Evolutionary conservation across 2,329 filamentous ascomycete species (phyloP), one percentile per base, ranked within the genome.

Genomic region (Cadophora luteo-olivacea): DNA sequence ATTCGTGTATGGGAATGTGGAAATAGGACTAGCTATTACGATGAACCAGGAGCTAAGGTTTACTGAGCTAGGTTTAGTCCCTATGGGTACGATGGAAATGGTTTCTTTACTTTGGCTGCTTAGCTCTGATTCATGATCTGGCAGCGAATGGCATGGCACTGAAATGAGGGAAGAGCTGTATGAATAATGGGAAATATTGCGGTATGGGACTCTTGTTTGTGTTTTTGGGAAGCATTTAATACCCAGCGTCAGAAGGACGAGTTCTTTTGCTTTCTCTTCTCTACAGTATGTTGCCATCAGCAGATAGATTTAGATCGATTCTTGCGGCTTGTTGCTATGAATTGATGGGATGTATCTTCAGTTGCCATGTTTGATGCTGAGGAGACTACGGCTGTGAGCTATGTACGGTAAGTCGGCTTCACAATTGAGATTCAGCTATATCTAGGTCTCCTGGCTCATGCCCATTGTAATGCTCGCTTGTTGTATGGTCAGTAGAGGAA

Each of bases 181-280:
- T 48, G 22, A 48, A 33, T 48, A 62, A 29, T 33, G 38, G 38
- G 45, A 41, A 32, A n/a, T 48, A 22, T 62, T 49, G 19, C 11
- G 24, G 16, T 51, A 33, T 49, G 41, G 41, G 60, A 62, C 33
- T 54, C 45, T 60, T 36, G 36, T 22, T 22, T 61, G 51, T 51
- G n/a, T 49, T 19, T 66, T 63, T 61, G 57, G 48, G 55, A 55
- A 54, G 60, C 16, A 67, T 58, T 69, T 64, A 64, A 70, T 70
- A 68, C 68, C 66, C 65, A 61, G 36, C 58, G 61, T 68, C 55
- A 55, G 22, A 24, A 66, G 29, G 60, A 65, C 55, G 60, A 62
- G 29, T 48, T 62, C 25, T 48, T n/a, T 49, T 45, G n/a, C 57
- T 57, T 57, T n/a, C 55, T 33, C 32, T 57, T 45, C 41, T 49